Conservation (phyloP, 1,139 yeast genomes). For the Taphrina communis region DNA sequence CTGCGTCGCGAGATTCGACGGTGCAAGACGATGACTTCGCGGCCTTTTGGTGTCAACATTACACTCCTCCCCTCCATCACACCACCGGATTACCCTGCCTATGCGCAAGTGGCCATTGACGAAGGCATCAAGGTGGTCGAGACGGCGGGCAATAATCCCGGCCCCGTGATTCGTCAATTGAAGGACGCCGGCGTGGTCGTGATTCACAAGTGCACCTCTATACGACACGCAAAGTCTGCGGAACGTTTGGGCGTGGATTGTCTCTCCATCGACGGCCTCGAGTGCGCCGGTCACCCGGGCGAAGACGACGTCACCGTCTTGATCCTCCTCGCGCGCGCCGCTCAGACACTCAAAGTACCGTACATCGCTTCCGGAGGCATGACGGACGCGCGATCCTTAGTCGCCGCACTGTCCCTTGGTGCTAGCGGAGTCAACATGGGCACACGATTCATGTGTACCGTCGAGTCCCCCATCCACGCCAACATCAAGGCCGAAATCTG, state of each 20-base stretch:
- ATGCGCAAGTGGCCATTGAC: slow-evolving; percentile 52
- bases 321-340: slow-evolving; percentile 50
- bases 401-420: slow-evolving; percentile 53
- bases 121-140: slow-evolving; percentile 52
- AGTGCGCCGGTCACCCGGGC: slow-evolving; percentile 54
- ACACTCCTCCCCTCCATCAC: slow-evolving; percentile 52
- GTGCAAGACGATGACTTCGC: slow-evolving; percentile 33
- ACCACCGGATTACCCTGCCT: slow-evolving; percentile 52
- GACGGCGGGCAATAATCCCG: slow-evolving; percentile 52
- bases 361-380: slow-evolving; percentile 53
- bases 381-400: slow-evolving; percentile 52
- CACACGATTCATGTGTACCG: slow-evolving; percentile 52
- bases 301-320: slow-evolving; percentile 52
- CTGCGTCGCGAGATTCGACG: slow-evolving; percentile 48
- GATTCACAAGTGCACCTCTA: slow-evolving; percentile 51
- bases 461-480: slow-evolving; percentile 51
- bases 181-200: slow-evolving; percentile 48
- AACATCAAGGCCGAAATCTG: slow-evolving; percentile 51
- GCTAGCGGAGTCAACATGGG: slow-evolving; percentile 52
- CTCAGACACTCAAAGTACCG: slow-evolving; percentile 50
- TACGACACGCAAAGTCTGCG: slow-evolving; percentile 52
- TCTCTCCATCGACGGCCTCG: slow-evolving; percentile 52
- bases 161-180: slow-evolving; percentile 48
- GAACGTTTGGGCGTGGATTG: slow-evolving; percentile 52
- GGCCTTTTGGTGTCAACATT: slow-evolving; percentile 51